Evolutionary conservation across 2,329 filamentous ascomycete species (phyloP).

Genomic region (Colletotrichum horii): DNA sequence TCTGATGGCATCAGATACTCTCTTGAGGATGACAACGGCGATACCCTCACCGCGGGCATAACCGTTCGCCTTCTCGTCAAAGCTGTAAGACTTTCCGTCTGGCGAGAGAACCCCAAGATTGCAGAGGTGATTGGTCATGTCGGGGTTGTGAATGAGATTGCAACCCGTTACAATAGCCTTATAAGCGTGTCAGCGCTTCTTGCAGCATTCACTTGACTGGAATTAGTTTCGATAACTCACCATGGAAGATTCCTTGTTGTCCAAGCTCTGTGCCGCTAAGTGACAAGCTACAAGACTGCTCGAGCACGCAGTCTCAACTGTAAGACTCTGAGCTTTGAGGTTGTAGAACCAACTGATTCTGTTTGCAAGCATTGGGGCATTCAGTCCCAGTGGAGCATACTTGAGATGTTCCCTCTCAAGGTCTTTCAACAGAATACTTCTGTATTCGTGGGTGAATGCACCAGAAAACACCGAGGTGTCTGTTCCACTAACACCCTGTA

Average conservation of each 20-base stretch:
- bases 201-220: not conserved
- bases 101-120: constrained; percentile 31
- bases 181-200: not conserved
- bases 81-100: constrained; percentile 31
- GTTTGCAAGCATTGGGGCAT: constrained; percentile 34
- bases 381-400: constrained; percentile 36
- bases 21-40: constrained; percentile 48
- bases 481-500: constrained; percentile 23
- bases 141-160: constrained; percentile 27
- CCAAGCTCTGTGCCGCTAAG: constrained; percentile 34
- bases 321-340: constrained; percentile 38
- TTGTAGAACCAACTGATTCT: constrained; percentile 40
- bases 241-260: constrained; percentile 30
- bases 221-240: rapidly evolving
- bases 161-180: constrained; percentile 27
- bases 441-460: constrained; percentile 31
- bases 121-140: constrained; percentile 24
- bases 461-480: constrained; percentile 34
- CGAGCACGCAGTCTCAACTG: constrained; percentile 46
- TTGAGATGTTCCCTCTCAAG: constrained; percentile 25
- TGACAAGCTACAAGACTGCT: constrained; percentile 38
- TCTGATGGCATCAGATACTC: constrained; percentile 44
- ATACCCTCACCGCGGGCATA: constrained; percentile 56
- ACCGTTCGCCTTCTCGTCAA: constrained; percentile 48
- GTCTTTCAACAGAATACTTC: constrained; percentile 28